Percentiles rank a stretch among this genome's conserved stretches.
phyloP scores from a whole-genome alignment of 2,329 filamentous ascomycete species.

The Colletotrichum tanaceti region DNA sequence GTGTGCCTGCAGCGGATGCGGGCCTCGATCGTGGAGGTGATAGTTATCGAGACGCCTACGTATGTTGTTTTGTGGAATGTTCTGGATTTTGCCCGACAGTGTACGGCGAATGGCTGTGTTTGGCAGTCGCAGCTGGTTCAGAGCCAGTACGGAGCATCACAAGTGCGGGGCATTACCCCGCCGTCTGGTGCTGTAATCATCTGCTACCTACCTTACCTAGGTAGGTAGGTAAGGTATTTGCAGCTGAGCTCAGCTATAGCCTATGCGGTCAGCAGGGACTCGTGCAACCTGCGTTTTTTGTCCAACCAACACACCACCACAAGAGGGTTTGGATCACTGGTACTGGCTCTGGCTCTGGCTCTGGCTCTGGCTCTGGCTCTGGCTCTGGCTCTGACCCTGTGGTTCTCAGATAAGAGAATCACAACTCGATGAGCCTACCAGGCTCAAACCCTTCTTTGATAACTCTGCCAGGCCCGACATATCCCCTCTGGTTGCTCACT shows the following conservation, averaged over 20 bases:
- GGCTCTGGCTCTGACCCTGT: no score
- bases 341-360: no score
- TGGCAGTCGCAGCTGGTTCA: conserved; percentile 3
- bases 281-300: neutral
- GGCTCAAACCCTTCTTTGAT: conserved; percentile 22
- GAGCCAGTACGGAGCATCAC: conserved; percentile 32
- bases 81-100: conserved; percentile 34
- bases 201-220: no score
- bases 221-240: no score
- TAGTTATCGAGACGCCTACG: neutral
- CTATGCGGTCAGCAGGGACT: conserved; percentile 22
- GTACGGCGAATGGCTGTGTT: neutral
- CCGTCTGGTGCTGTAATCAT: neutral
- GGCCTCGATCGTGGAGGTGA: conserved; percentile 12
- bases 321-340: no score
- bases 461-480: conserved; percentile 44
- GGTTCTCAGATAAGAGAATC: neutral
- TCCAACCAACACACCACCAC: neutral
- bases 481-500: conserved; percentile 60
- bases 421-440: neutral
- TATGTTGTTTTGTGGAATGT: conserved; percentile 37
- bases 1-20: conserved; percentile 13
- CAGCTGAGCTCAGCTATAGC: conserved; percentile 20
- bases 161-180: conserved; percentile 39
- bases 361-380: no score